Conservation (phyloP, 306 rosid genomes). For the Cicer chorassanicum region DNA sequence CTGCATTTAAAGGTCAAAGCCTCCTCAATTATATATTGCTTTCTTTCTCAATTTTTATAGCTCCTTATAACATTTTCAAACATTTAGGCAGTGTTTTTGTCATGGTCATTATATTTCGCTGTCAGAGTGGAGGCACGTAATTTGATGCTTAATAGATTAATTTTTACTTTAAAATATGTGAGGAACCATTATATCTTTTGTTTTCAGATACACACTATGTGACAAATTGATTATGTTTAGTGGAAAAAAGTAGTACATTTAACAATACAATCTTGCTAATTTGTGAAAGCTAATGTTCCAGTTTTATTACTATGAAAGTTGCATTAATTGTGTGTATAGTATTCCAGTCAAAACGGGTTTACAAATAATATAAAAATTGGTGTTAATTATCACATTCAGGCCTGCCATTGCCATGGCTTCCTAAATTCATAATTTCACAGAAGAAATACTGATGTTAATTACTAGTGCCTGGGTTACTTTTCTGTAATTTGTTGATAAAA, state of each 20-base stretch:
- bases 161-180: conserved; percentile 19
- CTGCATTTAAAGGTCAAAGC: conserved; percentile 87
- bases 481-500: neutral
- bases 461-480: conserved; percentile 10
- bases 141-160: conserved; percentile 7
- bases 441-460: conserved; percentile 9
- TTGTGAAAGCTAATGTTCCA: conserved; percentile 33
- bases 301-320: conserved; percentile 31
- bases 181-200: conserved; percentile 24
- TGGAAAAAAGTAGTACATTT: conserved; percentile 3
- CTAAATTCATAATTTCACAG: conserved; percentile 18
- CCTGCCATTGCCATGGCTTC: conserved; percentile 30
- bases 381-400: conserved; percentile 10
- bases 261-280: conserved; percentile 13
- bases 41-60: conserved; percentile 19
- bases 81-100: conserved; percentile 30
- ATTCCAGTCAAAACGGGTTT: conserved; percentile 26
- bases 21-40: conserved; percentile 12
- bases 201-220: neutral
- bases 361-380: neutral
- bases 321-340: conserved; percentile 24
- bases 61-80: conserved; percentile 6
- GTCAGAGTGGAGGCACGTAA: neutral
- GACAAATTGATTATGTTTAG: conserved; percentile 4
- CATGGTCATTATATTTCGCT: conserved; percentile 9